Conservation (phyloP, 495 filamentous ascomycete genomes). For the Penicillium cinerascens region DNA sequence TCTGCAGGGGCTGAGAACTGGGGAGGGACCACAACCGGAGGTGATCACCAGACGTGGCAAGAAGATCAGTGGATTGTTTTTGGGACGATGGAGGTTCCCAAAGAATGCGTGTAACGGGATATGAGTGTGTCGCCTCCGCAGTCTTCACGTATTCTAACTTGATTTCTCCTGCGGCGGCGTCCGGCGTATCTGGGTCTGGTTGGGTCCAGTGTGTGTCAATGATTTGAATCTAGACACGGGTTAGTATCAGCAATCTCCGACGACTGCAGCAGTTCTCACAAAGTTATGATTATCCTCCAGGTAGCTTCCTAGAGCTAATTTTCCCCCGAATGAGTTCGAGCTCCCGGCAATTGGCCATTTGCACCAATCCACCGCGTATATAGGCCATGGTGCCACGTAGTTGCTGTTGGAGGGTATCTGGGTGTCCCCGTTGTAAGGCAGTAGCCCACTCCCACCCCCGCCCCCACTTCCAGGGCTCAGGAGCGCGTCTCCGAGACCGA, state of each 20-base stretch:
- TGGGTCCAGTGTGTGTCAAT: constrained; percentile 79
- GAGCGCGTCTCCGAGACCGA: constrained; percentile 59
- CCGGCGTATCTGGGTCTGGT: constrained; percentile 57
- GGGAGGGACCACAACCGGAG: constrained; percentile 91
- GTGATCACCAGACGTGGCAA: constrained; percentile 96
- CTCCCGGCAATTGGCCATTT: constrained; percentile 85
- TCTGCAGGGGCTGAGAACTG: constrained; percentile 43
- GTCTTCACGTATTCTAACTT: constrained; percentile 87
- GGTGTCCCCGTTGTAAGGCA: constrained; percentile 43
- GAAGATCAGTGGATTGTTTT: constrained; percentile 92
- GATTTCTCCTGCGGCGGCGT: constrained; percentile 66
- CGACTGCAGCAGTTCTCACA: constrained; percentile 49
- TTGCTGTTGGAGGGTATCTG: constrained; percentile 69
- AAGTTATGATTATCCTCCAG: constrained; percentile 97
- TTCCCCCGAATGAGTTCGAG: constrained; percentile 68
- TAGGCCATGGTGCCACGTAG: constrained; percentile 90
- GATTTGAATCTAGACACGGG: constrained; percentile 79
- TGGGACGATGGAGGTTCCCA: constrained; percentile 98
- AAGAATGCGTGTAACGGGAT: constrained; percentile 90
- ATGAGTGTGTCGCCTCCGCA: constrained; percentile 97
- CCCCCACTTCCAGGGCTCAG: constrained; percentile 23
- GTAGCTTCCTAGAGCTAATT: constrained; percentile 93
- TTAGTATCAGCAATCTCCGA: constrained; percentile 13
- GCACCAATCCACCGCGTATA: constrained; percentile 98
- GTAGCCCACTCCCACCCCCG: constrained; percentile 11